phyloP scores from a whole-genome alignment of 208 protist species.

The Wallacemonas sp. region DNA sequence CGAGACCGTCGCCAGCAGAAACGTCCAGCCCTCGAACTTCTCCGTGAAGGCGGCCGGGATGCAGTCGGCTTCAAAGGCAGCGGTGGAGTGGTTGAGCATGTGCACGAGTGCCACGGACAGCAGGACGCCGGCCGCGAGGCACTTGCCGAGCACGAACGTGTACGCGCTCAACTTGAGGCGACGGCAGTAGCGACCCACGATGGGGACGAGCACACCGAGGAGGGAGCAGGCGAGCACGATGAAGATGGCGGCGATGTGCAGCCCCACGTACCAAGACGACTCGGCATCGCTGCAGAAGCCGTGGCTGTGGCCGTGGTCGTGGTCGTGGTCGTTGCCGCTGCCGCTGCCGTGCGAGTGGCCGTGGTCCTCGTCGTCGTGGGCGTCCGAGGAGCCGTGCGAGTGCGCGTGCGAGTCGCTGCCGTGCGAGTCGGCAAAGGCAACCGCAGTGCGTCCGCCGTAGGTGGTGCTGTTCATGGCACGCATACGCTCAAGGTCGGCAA shows the following conservation, averaged over 20 bases:
- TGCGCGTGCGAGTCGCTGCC: neutral
- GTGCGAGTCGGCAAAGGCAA: neutral
- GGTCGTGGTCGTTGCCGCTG: neutral
- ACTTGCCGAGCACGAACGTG: slow-evolving; percentile 56
- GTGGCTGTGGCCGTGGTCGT: slow-evolving; percentile 7
- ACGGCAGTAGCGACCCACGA: slow-evolving; percentile 49
- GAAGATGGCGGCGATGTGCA: slow-evolving; percentile 71
- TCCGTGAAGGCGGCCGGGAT: slow-evolving; percentile 39
- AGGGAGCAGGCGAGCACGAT: slow-evolving; percentile 58
- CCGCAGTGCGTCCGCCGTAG: neutral
- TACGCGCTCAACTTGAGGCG: slow-evolving; percentile 36
- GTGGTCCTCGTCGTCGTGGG: neutral
- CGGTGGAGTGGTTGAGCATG: slow-evolving; percentile 38
- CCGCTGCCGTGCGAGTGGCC: neutral
- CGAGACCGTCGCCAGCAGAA: slow-evolving; percentile 53
- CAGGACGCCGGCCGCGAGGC: slow-evolving; percentile 51
- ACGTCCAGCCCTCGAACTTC: slow-evolving; percentile 52
- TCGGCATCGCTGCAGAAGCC: slow-evolving; percentile 2
- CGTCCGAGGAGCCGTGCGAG: neutral
- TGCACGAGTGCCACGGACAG: slow-evolving; percentile 58
- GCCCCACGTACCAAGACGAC: slow-evolving; percentile 34
- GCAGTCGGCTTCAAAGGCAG: slow-evolving; percentile 28
- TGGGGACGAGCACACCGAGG: slow-evolving; percentile 51
- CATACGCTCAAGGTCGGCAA: neutral
- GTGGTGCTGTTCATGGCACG: neutral